A percentile compares a stretch with the other conserved stretches of the same genome.
Evolutionary conservation across 257 asterid species (phyloP).

Genomic region (Solanum clarkiae): DNA sequence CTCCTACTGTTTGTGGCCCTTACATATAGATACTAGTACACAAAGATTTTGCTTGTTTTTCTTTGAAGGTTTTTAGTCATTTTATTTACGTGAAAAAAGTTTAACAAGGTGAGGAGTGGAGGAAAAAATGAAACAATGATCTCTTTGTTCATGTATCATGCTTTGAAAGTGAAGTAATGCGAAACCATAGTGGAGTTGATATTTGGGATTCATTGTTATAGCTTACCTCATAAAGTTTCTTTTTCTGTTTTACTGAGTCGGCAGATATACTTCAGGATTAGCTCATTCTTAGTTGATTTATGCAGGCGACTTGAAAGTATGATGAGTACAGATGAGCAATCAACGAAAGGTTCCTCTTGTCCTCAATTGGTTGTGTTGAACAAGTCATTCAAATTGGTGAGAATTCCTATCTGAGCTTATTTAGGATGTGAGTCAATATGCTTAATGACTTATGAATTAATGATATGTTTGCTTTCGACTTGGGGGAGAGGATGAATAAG

Average conservation of each 20-base stretch:
- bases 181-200: not conserved
- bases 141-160: not conserved
- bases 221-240: not conserved
- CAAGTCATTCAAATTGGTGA: constrained; percentile 55
- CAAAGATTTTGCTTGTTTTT: too few relatives aligned
- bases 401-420: not conserved
- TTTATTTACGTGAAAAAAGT: constrained; percentile 11
- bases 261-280: not conserved
- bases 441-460: not conserved
- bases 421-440: not conserved
- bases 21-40: not conserved
- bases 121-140: not conserved
- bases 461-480: not conserved
- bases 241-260: not conserved
- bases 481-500: not conserved
- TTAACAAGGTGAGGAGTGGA: not conserved
- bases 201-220: not conserved
- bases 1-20: not conserved
- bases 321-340: constrained; percentile 16
- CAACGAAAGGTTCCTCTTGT: constrained; percentile 18
- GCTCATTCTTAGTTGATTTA: not conserved
- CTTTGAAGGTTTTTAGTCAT: not conserved
- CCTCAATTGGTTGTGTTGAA: constrained; percentile 48
- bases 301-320: constrained; percentile 12
- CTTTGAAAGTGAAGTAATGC: not conserved